Evolutionary conservation across 2,329 filamentous ascomycete species (phyloP), one percentile per base, ranked within the genome.

Genomic region (Fusarium tjaetaba): DNA sequence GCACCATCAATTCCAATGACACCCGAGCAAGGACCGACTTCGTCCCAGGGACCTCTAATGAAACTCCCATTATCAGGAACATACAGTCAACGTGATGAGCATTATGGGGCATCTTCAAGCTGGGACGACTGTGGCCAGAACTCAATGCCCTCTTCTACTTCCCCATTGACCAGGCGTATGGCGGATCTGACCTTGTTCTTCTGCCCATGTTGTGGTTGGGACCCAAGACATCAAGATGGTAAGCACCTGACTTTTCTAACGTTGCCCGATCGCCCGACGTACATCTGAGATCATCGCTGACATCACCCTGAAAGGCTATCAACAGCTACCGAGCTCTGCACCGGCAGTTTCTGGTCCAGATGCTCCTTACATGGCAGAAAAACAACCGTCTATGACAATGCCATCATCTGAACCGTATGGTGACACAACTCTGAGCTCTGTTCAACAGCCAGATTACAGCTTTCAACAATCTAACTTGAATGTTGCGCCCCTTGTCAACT

Each of bases 201-300:
- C 22, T 83, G 81, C 60, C 77, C 79, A 28, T 80, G 77, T 57
- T 84, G 82, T 66, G 76, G 77, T n/a, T 71, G 75, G 58, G 68
- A 73, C 30, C 68, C 76, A 53, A 75, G 75, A 61, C 76, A 78
- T 16, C 55, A 75, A n/a, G 78, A 80, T 55, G 79, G 82, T 84
- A 78, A 57, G 81, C 51, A 46, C n/a, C 42, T 43, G 34, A 9
- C 28, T 61, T 18, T 65, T 20, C 11, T 32, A 55, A 46, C 26
- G 26, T 41, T 36, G 22, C 20, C 32, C 22, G 24, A 36, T 51
- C 20, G 26, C 22, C 30, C 11, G 26, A 15, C 15, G 55, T 20
- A 13, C 20, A 51, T 52, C 43, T 15, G 32, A 45, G 41, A 58
- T 42, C 34, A 49, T 70, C 36, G 42, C 72, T 78, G 41, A 78